These are phyloP conservation scores for Zostera marina DNA, from an alignment of 116 monocot genomes.

Conservation along the genomic window DNA sequence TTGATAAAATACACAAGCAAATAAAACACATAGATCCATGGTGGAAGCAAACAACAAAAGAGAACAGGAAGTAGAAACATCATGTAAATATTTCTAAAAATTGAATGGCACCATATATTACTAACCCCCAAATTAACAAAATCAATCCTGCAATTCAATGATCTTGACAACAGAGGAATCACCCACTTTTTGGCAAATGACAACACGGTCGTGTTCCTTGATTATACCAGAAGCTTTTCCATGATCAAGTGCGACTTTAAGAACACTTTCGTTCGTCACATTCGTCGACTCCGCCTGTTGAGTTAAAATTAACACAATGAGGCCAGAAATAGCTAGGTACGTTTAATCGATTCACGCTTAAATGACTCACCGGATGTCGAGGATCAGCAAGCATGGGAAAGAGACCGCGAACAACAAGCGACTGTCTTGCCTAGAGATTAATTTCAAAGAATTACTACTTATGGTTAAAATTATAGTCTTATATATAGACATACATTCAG, in stretches of 20 bases:
- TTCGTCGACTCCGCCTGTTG: conserved; percentile 39
- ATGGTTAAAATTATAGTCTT: no score
- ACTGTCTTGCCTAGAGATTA: conserved; percentile 11
- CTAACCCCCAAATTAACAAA: no score
- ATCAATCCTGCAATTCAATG: conserved; percentile 17
- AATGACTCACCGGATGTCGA: conserved; percentile 10
- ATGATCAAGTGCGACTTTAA: conserved; percentile 64
- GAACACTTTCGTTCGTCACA: conserved; percentile 49
- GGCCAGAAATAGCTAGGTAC: no score
- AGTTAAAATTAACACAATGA: no score
- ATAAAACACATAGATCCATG: no score
- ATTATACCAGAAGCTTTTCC: conserved; percentile 55
- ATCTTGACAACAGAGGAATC: conserved; percentile 77
- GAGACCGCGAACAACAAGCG: conserved; percentile 10
- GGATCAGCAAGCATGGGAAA: conserved; percentile 17
- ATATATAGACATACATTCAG: no score
- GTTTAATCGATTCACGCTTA: no score
- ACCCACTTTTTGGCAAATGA: conserved; percentile 62
- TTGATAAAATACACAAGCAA: no score
- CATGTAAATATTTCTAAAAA: no score
- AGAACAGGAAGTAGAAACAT: no score
- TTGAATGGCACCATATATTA: no score
- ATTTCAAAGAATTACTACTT: background rate
- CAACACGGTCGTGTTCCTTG: conserved; percentile 57
- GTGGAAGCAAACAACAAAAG: no score